Evolutionary conservation across 1,139 yeast genomes (phyloP), one percentile per base, ranked within the genome.

Genomic region (Wickerhamiella pararugosa): DNA sequence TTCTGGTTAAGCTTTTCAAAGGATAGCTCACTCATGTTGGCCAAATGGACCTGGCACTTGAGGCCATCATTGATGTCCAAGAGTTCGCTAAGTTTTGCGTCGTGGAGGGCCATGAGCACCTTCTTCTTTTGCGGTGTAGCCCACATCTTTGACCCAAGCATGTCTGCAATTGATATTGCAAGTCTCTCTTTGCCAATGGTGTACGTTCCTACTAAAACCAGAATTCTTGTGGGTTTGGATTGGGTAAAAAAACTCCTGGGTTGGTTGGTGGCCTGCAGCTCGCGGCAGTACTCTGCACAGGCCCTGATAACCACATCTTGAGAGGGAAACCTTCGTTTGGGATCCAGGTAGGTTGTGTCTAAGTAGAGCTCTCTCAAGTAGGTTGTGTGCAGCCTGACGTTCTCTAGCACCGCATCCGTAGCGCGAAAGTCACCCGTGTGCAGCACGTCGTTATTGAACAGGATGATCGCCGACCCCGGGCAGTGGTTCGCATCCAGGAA

Each of bases 401-500:
- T 71, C 67, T n/a, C 41, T 2, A 53, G 44, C 26, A 57, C 53
- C 30, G 57, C 54, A 36, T 58, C 57, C 48, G 71, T 70, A 8
- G 86, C 87, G 44, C 98, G 64, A 53, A 87, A 90, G 59, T 90
- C 98, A 5, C 97, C 98, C 44, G 96, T 86, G 57, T 90, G 98
- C 32, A 90, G 60, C 1, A 73, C 65, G 32, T 64, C 59, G 37
- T 65, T 42, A 53, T 79, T 79, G 52, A 83, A 79, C 11, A 86
- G 60, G 48, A 86, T 80, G 0, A 90, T 72, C 0, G 75, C 84
- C 1, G 96, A 83, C 2, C 98, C 98, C 1, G 97, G 97, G 59
- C 98, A 90, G 46, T 90, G 98, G 51, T 90, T 87, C 0, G 97
- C 98, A 48, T 82, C 83, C 7, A 80, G 61, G 7, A 78, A 66